Percentiles rank a stretch among this genome's conserved stretches.
These are phyloP conservation scores for Naganishia onofrii DNA, from an alignment of 768 basidiomycete species.

Conservation along the genomic window DNA sequence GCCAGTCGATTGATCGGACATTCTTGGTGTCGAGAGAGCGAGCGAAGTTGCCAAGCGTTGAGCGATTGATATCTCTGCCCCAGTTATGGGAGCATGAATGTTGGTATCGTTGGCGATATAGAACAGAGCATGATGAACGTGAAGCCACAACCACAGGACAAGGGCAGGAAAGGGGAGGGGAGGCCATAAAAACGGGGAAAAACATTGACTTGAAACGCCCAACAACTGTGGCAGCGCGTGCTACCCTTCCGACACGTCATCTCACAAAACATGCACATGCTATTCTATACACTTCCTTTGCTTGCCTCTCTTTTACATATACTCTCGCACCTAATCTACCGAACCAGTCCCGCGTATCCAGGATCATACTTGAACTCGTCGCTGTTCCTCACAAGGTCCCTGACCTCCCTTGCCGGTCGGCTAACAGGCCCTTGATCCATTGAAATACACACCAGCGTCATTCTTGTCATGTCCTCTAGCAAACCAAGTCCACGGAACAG, in stretches of 20 bases:
- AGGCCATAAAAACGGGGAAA: too few relatives aligned
- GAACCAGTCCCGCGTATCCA: constrained; percentile 9
- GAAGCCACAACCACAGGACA: too few relatives aligned
- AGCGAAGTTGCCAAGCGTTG: neutral
- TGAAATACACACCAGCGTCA: constrained; percentile 11
- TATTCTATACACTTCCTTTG: neutral
- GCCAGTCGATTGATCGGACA: neutral
- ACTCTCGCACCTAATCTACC: constrained; percentile 12
- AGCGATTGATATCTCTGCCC: neutral
- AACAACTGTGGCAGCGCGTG: too few relatives aligned
- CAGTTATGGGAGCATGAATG: too few relatives aligned
- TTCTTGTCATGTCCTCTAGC: constrained; percentile 18
- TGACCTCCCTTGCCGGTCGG: constrained; percentile 12
- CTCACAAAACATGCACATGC: too few relatives aligned
- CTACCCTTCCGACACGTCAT: too few relatives aligned
- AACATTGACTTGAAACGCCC: too few relatives aligned
- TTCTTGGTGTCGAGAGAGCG: neutral
- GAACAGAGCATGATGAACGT: too few relatives aligned
- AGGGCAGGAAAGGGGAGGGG: too few relatives aligned
- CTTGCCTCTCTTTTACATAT: too few relatives aligned
- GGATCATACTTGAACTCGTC: constrained; percentile 23
- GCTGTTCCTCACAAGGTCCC: constrained; percentile 20
- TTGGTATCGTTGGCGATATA: too few relatives aligned
- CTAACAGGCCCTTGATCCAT: constrained; percentile 19
- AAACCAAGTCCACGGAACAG: constrained; percentile 20